phyloP scores from a whole-genome alignment of 2,329 filamentous ascomycete genomes.

The Sporothrix inflata region DNA sequence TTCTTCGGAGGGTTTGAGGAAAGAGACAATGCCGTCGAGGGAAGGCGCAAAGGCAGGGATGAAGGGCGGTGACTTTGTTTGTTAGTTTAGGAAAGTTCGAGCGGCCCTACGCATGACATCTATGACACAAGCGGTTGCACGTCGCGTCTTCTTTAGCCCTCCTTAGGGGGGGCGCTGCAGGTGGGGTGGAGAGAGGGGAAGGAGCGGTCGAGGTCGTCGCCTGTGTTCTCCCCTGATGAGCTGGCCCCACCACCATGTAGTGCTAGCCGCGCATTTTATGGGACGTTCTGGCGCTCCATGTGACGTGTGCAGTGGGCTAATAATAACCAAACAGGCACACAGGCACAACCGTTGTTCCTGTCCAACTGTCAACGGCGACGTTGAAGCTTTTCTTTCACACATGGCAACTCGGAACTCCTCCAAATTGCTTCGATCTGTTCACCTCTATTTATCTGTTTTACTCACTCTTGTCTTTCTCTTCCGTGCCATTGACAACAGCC shows the following conservation, averaged over 20 bases:
- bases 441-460: background rate
- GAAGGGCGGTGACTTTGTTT: conserved; percentile 19
- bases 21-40: background rate
- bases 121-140: conserved; percentile 18
- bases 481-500: background rate
- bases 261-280: conserved; percentile 18
- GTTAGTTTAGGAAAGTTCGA: conserved; percentile 9
- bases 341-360: background rate
- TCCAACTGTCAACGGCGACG: background rate
- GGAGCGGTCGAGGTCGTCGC: conserved; percentile 19
- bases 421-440: background rate
- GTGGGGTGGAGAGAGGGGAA: conserved; percentile 25
- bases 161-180: conserved; percentile 2
- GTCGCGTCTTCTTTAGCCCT: conserved; percentile 14
- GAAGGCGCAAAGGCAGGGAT: conserved; percentile 18
- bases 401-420: background rate
- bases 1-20: background rate
- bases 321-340: conserved; percentile 22
- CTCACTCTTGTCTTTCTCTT: background rate
- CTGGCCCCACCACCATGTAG: background rate
- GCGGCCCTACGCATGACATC: background rate
- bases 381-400: background rate
- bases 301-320: conserved; percentile 19
- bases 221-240: background rate
- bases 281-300: conserved; percentile 12